Percentiles rank a stretch among this genome's conserved stretches.
phyloP scores from a whole-genome alignment of 2,329 filamentous ascomycete genomes.

The Phaeomoniella chlamydospora region DNA sequence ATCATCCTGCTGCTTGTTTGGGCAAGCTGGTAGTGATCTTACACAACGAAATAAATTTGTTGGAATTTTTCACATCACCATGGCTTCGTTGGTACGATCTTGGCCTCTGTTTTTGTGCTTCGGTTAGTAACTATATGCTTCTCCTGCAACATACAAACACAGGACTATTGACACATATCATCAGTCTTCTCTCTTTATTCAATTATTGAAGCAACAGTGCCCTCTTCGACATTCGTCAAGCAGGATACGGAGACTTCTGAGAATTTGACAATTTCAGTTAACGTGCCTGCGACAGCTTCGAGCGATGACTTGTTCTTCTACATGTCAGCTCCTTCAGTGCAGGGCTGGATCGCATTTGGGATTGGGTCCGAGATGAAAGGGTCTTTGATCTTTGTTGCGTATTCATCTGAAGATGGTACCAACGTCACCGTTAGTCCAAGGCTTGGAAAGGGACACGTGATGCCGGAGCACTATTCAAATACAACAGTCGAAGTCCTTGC shows the following conservation, averaged over 20 bases:
- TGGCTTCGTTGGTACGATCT: too few species aligned
- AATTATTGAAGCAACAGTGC: neutral
- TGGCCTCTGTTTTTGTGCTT: too few species aligned
- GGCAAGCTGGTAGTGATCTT: too few species aligned
- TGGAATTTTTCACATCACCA: too few species aligned
- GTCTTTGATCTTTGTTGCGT: conserved; percentile 16
- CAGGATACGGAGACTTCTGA: neutral
- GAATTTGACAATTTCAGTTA: conserved; percentile 11
- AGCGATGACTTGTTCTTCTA: conserved; percentile 11
- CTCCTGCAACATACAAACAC: too few species aligned
- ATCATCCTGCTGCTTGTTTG: too few species aligned
- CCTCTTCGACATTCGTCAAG: conserved; percentile 2
- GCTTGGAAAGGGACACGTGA: conserved; percentile 11
- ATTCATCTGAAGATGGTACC: conserved; percentile 11
- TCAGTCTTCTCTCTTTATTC: too few species aligned
- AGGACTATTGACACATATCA: too few species aligned
- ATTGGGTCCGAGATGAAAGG: conserved; percentile 14
- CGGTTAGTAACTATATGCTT: too few species aligned
- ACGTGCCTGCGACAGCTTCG: conserved; percentile 9
- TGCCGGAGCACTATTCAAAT: conserved; percentile 21
- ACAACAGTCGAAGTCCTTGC: conserved; percentile 30
- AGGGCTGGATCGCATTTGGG: conserved; percentile 14
- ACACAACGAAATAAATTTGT: too few species aligned
- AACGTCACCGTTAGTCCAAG: conserved; percentile 15
- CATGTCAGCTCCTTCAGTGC: conserved; percentile 9